Base-by-base conservation (phyloP, 225 moss, liverwort and hornwort genomes). In the Takakia lepidozioides region DNA sequence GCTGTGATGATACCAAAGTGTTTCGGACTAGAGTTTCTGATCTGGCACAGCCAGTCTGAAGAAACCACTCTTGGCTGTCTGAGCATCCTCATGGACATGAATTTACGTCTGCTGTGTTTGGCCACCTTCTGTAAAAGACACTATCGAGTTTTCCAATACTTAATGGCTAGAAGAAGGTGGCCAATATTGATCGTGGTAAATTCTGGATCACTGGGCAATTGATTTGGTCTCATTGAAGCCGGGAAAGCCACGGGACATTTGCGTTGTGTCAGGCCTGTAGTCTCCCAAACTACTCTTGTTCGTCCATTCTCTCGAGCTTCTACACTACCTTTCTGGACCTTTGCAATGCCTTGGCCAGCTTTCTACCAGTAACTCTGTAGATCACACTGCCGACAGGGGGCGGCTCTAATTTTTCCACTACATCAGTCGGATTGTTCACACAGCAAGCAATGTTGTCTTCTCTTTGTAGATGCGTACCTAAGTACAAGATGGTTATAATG, bases 1-100 rank as follows among this genome's bases (percentile, higher is more conserved):
- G 59, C 26, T 19, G 19, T 71, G 44, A 53, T 63, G 59, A 57
- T 70, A 52, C 41, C 22, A 15, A 52, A 38, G 42, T 54, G 58
- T 62, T 43, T 55, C 11, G 29, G 46, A 58, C 21, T 48, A 52
- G 43, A 38, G 48, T 52, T 53, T 67, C 48, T 56, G 43, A 48
- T 23, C 26, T 54, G 60, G 48, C 9, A 17, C 6, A n/a, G 10
- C 48, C 46, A 59, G 26, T 23, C 32, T 48, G 62, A 67, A 40
- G 41, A 28, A 13, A 36, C 49, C 0, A n/a, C 38, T 29, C 30
- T 55, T 38, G 25, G 28, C 53, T 60, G 42, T 69, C 38, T 56
- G 48, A 39, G 51, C 27, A 8, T 20, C 48, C 20, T 8, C 3
- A 26, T 18, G 7, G 2, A 10, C 5, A 10, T 20, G 10, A 37